Percentiles rank a stretch among this genome's conserved stretches.
Conservation (phyloP, 2,329 filamentous ascomycete species). For the Trichoderma aggressivum region DNA sequence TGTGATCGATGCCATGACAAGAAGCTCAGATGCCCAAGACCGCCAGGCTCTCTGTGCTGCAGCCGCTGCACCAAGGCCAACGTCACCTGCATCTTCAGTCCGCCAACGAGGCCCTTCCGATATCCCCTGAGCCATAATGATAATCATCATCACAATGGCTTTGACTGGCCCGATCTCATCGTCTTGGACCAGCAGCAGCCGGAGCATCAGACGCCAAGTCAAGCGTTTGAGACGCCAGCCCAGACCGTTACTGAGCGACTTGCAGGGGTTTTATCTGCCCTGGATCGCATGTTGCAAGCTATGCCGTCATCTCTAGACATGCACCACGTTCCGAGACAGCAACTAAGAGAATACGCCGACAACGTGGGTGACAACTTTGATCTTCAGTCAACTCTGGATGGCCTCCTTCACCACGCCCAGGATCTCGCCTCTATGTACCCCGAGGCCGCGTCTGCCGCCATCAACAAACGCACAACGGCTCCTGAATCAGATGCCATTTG, state of each 20-base stretch:
- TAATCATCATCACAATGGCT: not conserved
- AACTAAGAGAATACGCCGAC: slow-evolving; percentile 25
- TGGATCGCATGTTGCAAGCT: slow-evolving; percentile 25
- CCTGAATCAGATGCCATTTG: slow-evolving; percentile 25
- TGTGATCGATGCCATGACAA: slow-evolving; percentile 47
- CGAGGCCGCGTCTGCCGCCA: slow-evolving; percentile 25
- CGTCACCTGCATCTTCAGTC: slow-evolving; percentile 42
- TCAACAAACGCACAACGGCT: slow-evolving; percentile 12
- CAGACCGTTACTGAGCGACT: slow-evolving; percentile 23
- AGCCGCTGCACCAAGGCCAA: slow-evolving; percentile 42
- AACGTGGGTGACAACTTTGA: slow-evolving; percentile 26
- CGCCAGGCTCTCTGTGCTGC: slow-evolving; percentile 35
- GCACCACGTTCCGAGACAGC: slow-evolving; percentile 26
- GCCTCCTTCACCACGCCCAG: slow-evolving; percentile 34
- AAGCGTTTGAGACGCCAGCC: not conserved
- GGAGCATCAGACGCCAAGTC: slow-evolving; percentile 2
- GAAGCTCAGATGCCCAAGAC: slow-evolving; percentile 45
- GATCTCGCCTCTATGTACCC: slow-evolving; percentile 37
- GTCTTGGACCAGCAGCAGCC: slow-evolving; percentile 18
- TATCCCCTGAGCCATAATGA: not conserved
- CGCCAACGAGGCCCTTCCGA: slow-evolving; percentile 29
- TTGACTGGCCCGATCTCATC: slow-evolving; percentile 26
- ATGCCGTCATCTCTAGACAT: slow-evolving; percentile 10
- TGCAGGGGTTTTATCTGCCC: slow-evolving; percentile 23
- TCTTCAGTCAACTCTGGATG: slow-evolving; percentile 32